Conservation (phyloP, 352 stramenopile species). For the Thraustochytrium sp. region DNA sequence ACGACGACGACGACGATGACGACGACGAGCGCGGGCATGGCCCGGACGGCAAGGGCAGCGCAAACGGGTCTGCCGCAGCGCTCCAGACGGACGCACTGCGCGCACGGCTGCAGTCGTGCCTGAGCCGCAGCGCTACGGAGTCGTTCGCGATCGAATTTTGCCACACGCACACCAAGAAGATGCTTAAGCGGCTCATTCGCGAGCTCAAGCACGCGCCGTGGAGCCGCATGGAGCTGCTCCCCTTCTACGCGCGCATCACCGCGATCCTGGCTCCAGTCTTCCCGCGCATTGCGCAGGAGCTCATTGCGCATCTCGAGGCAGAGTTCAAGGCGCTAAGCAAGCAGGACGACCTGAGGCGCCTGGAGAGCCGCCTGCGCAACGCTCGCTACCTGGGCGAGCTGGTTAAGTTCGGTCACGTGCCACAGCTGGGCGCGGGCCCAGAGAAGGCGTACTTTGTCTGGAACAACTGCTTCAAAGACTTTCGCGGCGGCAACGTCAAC, state of each 20-base stretch:
- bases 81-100: slow-evolving; percentile 83
- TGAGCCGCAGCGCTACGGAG: slow-evolving; percentile 87
- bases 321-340: slow-evolving; percentile 86
- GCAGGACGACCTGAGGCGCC: slow-evolving; percentile 85
- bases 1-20: slow-evolving; percentile 49
- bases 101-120: slow-evolving; percentile 81
- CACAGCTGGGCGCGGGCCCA: slow-evolving; percentile 58
- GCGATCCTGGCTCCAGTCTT: slow-evolving; percentile 84
- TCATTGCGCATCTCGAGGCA: slow-evolving; percentile 82
- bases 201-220: slow-evolving; percentile 86
- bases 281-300: slow-evolving; percentile 77
- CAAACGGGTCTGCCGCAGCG: slow-evolving; percentile 49
- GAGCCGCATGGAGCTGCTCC: slow-evolving; percentile 84
- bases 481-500: slow-evolving; percentile 89
- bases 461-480: slow-evolving; percentile 87
- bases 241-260: slow-evolving; percentile 87
- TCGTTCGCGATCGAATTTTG: slow-evolving; percentile 91
- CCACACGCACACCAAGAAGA: slow-evolving; percentile 87
- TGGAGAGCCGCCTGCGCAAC: slow-evolving; percentile 90
- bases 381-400: slow-evolving; percentile 90
- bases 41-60: not conserved
- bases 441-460: slow-evolving; percentile 86
- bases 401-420: slow-evolving; percentile 89
- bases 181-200: slow-evolving; percentile 78
- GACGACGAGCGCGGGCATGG: not conserved